A percentile compares a stretch with the other conserved stretches of the same genome.
phyloP scores from a whole-genome alignment of 2,329 filamentous ascomycete species.

The Orbilia brochopaga region DNA sequence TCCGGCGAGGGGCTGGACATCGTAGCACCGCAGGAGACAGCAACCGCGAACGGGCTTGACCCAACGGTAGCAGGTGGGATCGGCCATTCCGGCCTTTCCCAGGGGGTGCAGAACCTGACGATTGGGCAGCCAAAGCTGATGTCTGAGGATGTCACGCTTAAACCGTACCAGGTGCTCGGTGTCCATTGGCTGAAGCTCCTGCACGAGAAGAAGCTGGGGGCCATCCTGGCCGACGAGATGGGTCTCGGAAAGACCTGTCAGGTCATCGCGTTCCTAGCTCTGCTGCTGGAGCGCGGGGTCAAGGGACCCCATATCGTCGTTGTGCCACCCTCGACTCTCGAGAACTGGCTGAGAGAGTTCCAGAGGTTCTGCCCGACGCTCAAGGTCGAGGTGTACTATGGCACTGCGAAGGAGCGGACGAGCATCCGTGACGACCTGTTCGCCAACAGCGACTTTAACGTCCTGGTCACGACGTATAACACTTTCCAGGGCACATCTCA shows the following conservation, averaged over 20 bases:
- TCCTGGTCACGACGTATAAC: constrained; percentile 75
- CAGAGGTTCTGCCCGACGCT: constrained; percentile 80
- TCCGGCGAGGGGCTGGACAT: constrained; percentile 64
- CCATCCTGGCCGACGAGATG: constrained; percentile 97
- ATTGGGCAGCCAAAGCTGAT: constrained; percentile 77
- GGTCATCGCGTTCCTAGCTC: constrained; percentile 87
- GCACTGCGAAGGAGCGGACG: constrained; percentile 70
- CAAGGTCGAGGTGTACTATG: constrained; percentile 75
- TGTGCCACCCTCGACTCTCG: constrained; percentile 88
- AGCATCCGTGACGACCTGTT: constrained; percentile 72
- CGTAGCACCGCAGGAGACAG: constrained; percentile 59
- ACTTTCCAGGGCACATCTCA: constrained; percentile 62
- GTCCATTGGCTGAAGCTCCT: constrained; percentile 92
- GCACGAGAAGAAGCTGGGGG: constrained; percentile 78
- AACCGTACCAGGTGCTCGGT: constrained; percentile 91
- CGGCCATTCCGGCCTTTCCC: constrained; percentile 53
- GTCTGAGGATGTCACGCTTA: constrained; percentile 76
- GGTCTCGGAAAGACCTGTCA: constrained; percentile 95
- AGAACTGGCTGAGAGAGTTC: constrained; percentile 95
- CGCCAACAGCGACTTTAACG: constrained; percentile 70
- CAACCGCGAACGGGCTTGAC: constrained; percentile 67
- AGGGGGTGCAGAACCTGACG: constrained; percentile 59
- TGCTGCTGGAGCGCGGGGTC: constrained; percentile 73
- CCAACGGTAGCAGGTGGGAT: constrained; percentile 70
- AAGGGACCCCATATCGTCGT: constrained; percentile 81